Evolutionary conservation across 805 yeast species (phyloP), one percentile per base, ranked within the genome.

Genomic region (Saccharomycodes ludwigii): DNA sequence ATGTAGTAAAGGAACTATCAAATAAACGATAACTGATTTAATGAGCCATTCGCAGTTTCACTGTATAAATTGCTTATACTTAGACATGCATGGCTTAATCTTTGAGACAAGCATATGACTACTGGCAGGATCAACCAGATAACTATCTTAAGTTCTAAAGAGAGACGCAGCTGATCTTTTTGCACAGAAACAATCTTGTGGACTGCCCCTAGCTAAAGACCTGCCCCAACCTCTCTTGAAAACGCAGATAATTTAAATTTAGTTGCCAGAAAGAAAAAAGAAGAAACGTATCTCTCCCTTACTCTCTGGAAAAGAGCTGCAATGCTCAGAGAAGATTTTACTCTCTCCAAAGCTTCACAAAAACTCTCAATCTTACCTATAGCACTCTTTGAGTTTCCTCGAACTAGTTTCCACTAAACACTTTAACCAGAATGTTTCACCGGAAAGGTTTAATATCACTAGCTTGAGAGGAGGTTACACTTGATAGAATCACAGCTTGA

Each of bases 101-200:
- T 61, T 61, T 61, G 65, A 59, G 65, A 60, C 65, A 61, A 61
- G 66, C 66, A 61, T 61, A 61, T 58, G 64, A 61, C 64, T 61
- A 61, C 65, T 60, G 65, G 65, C 64, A 60, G 65, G 65, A 61
- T 60, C 65, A 61, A 61, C 65, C 64, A 59, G 64, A 56, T 59
- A 60, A 59, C 48, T 43, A 43, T 41, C 44, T 30, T 43, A 24
- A 27, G 27, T n/a, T n/a, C n/a, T n/a, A n/a, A n/a, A n/a, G n/a
- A n/a, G n/a, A n/a, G n/a, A n/a, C n/a, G n/a, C n/a, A n/a, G n/a
- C n/a, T n/a, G n/a, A n/a, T n/a, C n/a, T n/a, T n/a, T n/a, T n/a
- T n/a, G n/a, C 26, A 24, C 13, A 24, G 26, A 14, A 24, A 24
- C 27, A 14, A 24, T 24, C 27, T 24, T 24, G 12, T 24, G 15